Percentiles rank a stretch among this genome's conserved stretches.
Conservation (phyloP, 208 protist genomes). For the Phytomonas serpens region DNA sequence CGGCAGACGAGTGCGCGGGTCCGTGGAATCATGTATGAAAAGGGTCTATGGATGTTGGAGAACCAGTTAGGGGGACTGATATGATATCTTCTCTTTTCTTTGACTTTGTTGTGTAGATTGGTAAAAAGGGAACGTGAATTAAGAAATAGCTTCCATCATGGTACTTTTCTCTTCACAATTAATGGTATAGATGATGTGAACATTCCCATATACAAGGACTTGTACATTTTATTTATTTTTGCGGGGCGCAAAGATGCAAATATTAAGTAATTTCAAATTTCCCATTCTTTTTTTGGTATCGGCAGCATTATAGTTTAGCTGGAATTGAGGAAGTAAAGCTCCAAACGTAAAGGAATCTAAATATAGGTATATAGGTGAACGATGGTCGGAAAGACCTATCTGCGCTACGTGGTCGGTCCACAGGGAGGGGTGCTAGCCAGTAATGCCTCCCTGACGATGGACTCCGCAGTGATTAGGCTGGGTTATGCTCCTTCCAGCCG, state of each 20-base stretch:
- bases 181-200: not conserved
- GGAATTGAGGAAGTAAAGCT: not conserved
- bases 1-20: slow-evolving; percentile 78
- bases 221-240: not conserved
- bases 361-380: slow-evolving; percentile 10
- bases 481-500: slow-evolving; percentile 17
- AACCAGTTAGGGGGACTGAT: slow-evolving; percentile 79
- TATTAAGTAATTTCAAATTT: not conserved
- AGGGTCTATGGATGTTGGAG: slow-evolving; percentile 70
- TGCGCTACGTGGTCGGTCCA: slow-evolving; percentile 78
- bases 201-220: not conserved
- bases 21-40: slow-evolving; percentile 88
- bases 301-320: not conserved
- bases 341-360: slow-evolving; percentile 2
- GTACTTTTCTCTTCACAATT: not conserved
- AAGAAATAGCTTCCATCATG: not conserved
- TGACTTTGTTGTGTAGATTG: slow-evolving; percentile 1
- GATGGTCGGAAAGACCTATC: slow-evolving; percentile 85
- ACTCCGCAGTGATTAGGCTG: slow-evolving; percentile 27
- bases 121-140: not conserved
- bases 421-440: slow-evolving; percentile 69
- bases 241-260: not conserved
- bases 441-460: slow-evolving; percentile 48
- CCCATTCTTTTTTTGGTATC: slow-evolving; percentile 7
- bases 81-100: slow-evolving; percentile 14